Evolutionary conservation across 148 eudicot genomes (phyloP), one percentile per base, ranked within the genome.

Genomic region (Vaccinium macrocarpon): DNA sequence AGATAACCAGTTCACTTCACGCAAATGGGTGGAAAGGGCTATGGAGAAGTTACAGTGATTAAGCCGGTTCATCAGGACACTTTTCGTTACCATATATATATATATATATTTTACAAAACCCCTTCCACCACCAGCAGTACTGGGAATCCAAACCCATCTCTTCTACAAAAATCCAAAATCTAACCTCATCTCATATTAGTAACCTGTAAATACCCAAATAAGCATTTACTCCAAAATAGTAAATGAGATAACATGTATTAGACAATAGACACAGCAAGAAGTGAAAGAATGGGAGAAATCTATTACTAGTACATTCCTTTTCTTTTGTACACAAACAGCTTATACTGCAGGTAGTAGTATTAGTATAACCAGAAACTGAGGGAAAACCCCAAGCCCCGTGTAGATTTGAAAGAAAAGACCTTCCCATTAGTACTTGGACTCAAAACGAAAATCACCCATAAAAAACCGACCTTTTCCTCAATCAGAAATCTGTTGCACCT

Each of bases 351-450:
- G 1, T 23, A 74, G 38, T 42, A 42, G 49, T 6, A 79, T n/a
- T n/a, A n/a, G 38, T 56, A 52, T 29, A 27, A 6, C 10, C 29
- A 29, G 32, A 27, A 62, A 62, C 2, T 25, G 42, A 53, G 52
- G 32, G 11, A 13, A 23, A 78, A 1, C 29, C 38, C 27, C n/a
- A n/a, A 62, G n/a, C 12, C 68, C 27, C 68, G n/a, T n/a, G 68
- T 8, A 35, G 79, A 80, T 56, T 53, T 71, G 61, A 25, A 7
- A 79, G 83, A 84, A 79, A 79, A 79, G 79, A 79, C 82, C 70
- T 12, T 56, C 76, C 53, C 52, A 51, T 9, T 76, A 84, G 82
- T 66, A 10, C 53, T 51, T 13, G 32, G 71, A 6, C 48, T 19
- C 52, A 49, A 78, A 49, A 25, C 74, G 75, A 2, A 76, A 48